phyloP scores from a whole-genome alignment of 176 grass and related monocot species.

The Ananas comosus region DNA sequence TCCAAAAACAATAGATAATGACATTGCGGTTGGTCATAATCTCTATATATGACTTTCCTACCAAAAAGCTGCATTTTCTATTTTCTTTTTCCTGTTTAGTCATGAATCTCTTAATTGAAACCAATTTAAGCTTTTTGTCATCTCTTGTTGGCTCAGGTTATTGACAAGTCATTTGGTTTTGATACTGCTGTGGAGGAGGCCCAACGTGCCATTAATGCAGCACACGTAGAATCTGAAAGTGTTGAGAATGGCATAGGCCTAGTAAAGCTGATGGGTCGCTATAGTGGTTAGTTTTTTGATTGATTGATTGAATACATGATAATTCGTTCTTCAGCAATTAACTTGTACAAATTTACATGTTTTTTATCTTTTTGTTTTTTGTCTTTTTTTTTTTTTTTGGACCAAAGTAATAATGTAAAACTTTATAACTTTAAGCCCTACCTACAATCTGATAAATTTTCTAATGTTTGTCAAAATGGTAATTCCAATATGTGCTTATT shows the following conservation, averaged over 20 bases:
- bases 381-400: background rate
- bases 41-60: background rate
- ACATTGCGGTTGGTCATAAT: conserved; percentile 69
- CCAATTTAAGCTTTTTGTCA: conserved; percentile 12
- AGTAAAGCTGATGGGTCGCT: conserved; percentile 93
- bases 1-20: conserved; percentile 98
- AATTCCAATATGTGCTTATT: background rate
- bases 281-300: conserved; percentile 63
- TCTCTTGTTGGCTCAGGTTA: conserved; percentile 40
- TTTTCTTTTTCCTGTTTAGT: background rate
- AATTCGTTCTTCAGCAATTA: background rate
- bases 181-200: conserved; percentile 92
- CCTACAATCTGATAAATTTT: background rate
- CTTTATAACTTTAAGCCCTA: background rate
- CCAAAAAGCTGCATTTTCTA: background rate
- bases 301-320: background rate
- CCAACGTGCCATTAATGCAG: conserved; percentile 79
- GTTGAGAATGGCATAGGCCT: conserved; percentile 92
- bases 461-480: background rate
- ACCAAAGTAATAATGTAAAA: background rate
- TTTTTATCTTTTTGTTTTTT: background rate
- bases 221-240: conserved; percentile 91
- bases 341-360: no score
- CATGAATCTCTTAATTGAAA: background rate
- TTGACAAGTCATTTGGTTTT: conserved; percentile 99